phyloP scores from a whole-genome alignment of 2,329 filamentous ascomycete genomes.

The Aspergillus thermomutatus region DNA sequence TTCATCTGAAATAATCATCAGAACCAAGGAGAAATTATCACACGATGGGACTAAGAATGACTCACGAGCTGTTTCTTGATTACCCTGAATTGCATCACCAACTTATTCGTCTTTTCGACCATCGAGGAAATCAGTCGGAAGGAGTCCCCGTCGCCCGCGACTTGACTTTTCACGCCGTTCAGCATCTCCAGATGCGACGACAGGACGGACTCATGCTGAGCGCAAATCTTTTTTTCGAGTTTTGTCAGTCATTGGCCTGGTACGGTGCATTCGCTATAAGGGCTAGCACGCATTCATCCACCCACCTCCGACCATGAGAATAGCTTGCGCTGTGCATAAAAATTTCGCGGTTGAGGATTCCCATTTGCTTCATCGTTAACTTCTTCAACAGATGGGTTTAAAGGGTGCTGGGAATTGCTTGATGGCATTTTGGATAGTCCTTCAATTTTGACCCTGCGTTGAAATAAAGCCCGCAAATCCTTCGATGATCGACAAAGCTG shows the following conservation, averaged over 20 bases:
- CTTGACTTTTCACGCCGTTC: slow-evolving; percentile 30
- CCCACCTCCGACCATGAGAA: slow-evolving; percentile 25
- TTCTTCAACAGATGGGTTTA: slow-evolving; percentile 20
- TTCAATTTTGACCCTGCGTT: slow-evolving; percentile 5
- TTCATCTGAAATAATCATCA: neutral
- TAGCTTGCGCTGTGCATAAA: neutral
- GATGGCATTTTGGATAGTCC: neutral
- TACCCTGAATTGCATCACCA: slow-evolving; percentile 36
- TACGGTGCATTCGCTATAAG: neutral
- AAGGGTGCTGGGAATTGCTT: neutral
- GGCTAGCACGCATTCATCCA: neutral
- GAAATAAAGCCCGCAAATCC: slow-evolving; percentile 5
- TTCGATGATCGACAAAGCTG: neutral
- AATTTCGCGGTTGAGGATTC: neutral
- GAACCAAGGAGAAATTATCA: neutral
- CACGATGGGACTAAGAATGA: neutral
- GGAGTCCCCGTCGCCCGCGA: slow-evolving; percentile 25
- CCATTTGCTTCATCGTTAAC: slow-evolving; percentile 1
- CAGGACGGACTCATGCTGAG: slow-evolving; percentile 40
- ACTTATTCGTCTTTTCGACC: slow-evolving; percentile 37
- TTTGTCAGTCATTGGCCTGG: neutral
- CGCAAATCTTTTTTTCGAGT: slow-evolving; percentile 30
- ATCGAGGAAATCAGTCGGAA: slow-evolving; percentile 33
- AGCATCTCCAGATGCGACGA: slow-evolving; percentile 39
- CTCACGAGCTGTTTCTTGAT: slow-evolving; percentile 36